Evolutionary conservation across 2,329 filamentous ascomycete species (phyloP).

Genomic region (Xylariaceae sp.): DNA sequence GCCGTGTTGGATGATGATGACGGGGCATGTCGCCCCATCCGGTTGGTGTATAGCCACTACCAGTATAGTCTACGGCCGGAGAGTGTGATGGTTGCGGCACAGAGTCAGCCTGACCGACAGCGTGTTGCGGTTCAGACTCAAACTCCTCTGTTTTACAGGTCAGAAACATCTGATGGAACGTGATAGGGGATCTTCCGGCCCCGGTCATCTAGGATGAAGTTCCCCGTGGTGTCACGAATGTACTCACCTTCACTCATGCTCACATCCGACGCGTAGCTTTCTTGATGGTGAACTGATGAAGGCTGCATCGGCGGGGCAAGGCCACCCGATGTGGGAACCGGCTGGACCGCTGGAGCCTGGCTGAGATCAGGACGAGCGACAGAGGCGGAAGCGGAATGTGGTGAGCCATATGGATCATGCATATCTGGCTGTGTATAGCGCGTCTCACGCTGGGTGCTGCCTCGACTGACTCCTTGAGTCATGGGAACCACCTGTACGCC

Average conservation of each 20-base stretch:
- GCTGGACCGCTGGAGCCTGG: constrained; percentile 40
- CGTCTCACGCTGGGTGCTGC: constrained; percentile 41
- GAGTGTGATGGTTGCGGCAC: constrained; percentile 34
- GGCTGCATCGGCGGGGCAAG: constrained; percentile 38
- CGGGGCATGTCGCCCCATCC: constrained; percentile 69
- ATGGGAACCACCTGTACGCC: constrained; percentile 95
- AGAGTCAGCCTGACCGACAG: constrained; percentile 26
- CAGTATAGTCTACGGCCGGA: constrained; percentile 55
- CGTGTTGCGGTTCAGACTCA: constrained; percentile 40
- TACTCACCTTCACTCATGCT: constrained; percentile 69
- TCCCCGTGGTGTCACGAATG: constrained; percentile 55
- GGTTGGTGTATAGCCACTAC: constrained; percentile 59
- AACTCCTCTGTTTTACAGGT: constrained; percentile 52
- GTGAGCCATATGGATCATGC: constrained; percentile 22
- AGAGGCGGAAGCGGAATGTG: constrained; percentile 27
- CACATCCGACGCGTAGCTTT: constrained; percentile 54
- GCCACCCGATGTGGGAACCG: constrained; percentile 37
- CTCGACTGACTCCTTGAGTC: constrained; percentile 63
- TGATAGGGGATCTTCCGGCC: constrained; percentile 55
- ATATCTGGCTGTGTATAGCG: constrained; percentile 34
- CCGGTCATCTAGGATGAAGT: constrained; percentile 55
- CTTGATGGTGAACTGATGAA: constrained; percentile 38
- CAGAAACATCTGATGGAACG: constrained; percentile 45
- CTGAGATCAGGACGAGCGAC: constrained; percentile 36
- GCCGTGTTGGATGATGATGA: constrained; percentile 80